Conservation (phyloP, 2,329 filamentous ascomycete genomes). For the Tolypocladium ophioglossoides region DNA sequence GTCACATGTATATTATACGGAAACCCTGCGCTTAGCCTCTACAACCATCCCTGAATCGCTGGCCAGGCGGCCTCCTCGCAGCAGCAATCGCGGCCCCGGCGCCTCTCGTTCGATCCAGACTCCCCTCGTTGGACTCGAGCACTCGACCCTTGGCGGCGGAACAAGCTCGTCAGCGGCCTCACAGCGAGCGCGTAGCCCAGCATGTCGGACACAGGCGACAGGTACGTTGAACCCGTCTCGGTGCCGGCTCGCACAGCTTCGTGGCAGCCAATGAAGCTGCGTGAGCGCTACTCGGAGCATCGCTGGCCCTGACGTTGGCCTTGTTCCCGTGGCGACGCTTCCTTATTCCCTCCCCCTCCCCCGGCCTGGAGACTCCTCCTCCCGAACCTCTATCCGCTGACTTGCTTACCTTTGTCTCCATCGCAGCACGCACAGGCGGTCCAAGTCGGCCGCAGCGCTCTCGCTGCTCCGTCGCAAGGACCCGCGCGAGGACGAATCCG, state of each 20-base stretch:
- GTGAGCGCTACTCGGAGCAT: neutral
- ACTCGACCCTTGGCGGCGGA: neutral
- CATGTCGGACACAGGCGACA: conserved; percentile 22
- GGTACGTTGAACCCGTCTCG: conserved; percentile 9
- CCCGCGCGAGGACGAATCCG: conserved; percentile 40
- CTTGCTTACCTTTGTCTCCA: neutral
- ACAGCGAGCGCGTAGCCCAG: conserved; percentile 3
- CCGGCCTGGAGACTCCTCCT: neutral
- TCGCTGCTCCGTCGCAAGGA: conserved; percentile 45
- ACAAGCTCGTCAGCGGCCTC: neutral
- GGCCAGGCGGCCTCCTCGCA: neutral
- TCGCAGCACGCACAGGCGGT: conserved; percentile 35
- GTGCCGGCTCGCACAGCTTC: neutral
- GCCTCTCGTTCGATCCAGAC: neutral
- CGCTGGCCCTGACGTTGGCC: neutral
- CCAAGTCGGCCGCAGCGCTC: conserved; percentile 41
- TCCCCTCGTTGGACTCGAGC: neutral
- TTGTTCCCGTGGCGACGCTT: too few relatives aligned
- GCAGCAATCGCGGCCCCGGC: neutral
- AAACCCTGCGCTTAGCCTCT: neutral
- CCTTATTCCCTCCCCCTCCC: neutral
- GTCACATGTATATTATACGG: neutral
- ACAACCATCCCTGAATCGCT: neutral
- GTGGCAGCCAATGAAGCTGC: neutral
- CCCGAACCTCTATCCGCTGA: neutral